These are phyloP conservation scores for Musa troglodytarum DNA, from an alignment of 176 grass and related monocot species.

Conservation along the genomic window DNA sequence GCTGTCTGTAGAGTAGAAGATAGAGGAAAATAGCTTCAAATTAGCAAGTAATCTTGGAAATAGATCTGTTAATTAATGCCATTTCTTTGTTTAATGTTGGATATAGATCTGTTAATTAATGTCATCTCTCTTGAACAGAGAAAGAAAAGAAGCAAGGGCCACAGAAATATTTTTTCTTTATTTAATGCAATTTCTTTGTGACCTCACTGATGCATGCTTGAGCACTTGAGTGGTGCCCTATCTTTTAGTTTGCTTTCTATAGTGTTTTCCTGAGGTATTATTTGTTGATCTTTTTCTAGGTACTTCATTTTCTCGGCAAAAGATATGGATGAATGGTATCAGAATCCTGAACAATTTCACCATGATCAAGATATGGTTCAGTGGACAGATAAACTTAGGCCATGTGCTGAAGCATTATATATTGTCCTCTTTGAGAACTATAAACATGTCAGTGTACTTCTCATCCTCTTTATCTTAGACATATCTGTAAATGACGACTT, in stretches of 20 bases:
- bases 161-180: no score
- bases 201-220: not conserved
- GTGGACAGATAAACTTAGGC: constrained; percentile 85
- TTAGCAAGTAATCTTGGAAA: not conserved
- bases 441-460: constrained; percentile 42
- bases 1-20: no score
- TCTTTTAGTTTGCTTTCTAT: not conserved
- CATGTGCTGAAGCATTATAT: constrained; percentile 92
- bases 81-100: no score
- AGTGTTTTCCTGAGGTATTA: not conserved
- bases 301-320: constrained; percentile 95
- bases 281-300: constrained; percentile 31
- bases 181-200: not conserved
- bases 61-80: not conserved
- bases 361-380: constrained; percentile 96
- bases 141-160: no score
- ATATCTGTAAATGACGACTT: not conserved
- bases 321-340: constrained; percentile 87
- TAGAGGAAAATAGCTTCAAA: no score
- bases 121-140: no score
- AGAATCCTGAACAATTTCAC: constrained; percentile 80
- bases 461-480: constrained; percentile 12
- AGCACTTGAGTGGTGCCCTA: not conserved
- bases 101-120: no score
- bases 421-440: constrained; percentile 96